These are phyloP conservation scores for Russula virescens DNA, from an alignment of 768 basidiomycete species.

Conservation along the genomic window DNA sequence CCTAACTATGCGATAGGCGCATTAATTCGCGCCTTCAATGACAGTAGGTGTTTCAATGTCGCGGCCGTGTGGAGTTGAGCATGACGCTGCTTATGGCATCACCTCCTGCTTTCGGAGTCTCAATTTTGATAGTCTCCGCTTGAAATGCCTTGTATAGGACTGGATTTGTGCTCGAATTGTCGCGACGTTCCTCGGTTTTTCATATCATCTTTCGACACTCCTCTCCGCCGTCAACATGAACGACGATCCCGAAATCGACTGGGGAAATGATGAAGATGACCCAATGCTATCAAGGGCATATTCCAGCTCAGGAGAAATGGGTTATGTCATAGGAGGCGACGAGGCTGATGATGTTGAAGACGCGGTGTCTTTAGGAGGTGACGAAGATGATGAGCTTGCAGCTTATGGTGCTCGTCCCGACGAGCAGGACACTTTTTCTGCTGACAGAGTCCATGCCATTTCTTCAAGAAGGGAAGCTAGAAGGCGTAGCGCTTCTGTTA, in stretches of 20 bases:
- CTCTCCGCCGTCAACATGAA: constrained; percentile 39
- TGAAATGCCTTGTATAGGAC: neutral
- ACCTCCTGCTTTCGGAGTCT: constrained; percentile 7
- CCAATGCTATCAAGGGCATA: constrained; percentile 18
- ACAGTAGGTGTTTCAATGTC: neutral
- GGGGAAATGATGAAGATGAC: constrained; percentile 52
- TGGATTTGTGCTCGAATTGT: neutral
- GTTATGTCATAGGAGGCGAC: constrained; percentile 3
- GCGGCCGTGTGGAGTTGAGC: neutral
- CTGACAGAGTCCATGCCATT: constrained; percentile 7
- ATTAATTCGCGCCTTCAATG: constrained; percentile 7
- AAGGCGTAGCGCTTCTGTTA: constrained; percentile 10
- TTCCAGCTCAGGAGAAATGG: constrained; percentile 24
- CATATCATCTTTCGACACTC: constrained; percentile 23
- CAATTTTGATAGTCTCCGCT: constrained; percentile 3
- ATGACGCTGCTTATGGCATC: neutral
- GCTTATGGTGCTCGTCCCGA: constrained; percentile 35
- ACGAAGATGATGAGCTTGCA: constrained; percentile 56
- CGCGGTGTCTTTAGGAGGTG: constrained; percentile 64
- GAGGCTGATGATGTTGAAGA: constrained; percentile 46
- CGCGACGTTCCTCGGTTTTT: constrained; percentile 11
- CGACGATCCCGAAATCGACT: constrained; percentile 67
- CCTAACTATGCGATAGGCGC: constrained; percentile 5
- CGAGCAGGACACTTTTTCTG: neutral
- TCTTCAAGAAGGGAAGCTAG: neutral